Percentiles rank a stretch among this genome's conserved stretches.
These are phyloP conservation scores for Inga laurina DNA, from an alignment of 306 rosid genomes.

Conservation along the genomic window DNA sequence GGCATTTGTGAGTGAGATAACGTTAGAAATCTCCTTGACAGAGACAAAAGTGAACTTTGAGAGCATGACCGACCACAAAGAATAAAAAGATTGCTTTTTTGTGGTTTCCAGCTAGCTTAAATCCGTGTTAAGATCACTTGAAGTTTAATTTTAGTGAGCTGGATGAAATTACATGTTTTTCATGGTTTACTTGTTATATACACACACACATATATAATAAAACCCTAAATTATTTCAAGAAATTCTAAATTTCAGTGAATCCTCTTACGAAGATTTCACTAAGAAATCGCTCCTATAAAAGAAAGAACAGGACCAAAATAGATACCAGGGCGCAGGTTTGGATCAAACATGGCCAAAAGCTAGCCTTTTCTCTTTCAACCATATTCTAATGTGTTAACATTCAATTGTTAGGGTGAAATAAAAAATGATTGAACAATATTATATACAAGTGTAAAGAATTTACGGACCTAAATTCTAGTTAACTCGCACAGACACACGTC, in stretches of 20 bases:
- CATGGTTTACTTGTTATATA: neutral
- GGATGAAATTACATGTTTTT: neutral
- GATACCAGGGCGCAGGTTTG: neutral
- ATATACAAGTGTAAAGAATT: neutral
- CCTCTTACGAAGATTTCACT: neutral
- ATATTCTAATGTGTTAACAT: neutral
- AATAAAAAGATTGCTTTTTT: slow-evolving; percentile 9
- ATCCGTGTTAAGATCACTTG: neutral
- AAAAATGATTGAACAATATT: neutral
- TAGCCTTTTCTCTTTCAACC: neutral
- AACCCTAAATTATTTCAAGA: neutral
- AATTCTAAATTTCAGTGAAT: neutral
- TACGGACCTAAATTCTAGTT: neutral
- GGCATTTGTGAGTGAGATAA: neutral
- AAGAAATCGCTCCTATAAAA: neutral
- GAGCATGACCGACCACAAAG: neutral
- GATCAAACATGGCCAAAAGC: neutral
- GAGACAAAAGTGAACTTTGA: neutral
- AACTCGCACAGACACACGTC: neutral
- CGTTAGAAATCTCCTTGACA: neutral
- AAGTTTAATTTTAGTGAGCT: neutral
- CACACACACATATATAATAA: neutral
- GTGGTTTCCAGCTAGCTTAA: neutral
- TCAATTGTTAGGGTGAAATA: neutral
- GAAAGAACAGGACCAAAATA: neutral